Evolutionary conservation across 2,329 filamentous ascomycete genomes (phyloP).

Genomic region (Hawksworthiomyces lignivorus): DNA sequence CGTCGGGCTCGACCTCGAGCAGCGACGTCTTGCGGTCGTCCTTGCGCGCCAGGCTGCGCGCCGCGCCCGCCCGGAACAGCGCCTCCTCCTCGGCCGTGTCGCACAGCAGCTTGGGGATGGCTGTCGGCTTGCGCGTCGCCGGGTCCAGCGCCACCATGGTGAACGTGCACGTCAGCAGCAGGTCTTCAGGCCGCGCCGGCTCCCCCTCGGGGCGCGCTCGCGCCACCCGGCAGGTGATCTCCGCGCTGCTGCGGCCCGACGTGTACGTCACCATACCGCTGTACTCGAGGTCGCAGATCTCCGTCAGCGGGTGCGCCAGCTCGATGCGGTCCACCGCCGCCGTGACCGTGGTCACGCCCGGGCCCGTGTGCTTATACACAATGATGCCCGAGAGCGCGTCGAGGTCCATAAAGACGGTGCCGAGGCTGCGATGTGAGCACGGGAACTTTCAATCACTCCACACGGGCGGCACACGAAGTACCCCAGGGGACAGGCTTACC

Average conservation of each 20-base stretch:
- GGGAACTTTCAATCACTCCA: too few relatives aligned
- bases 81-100: constrained; percentile 58
- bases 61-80: constrained; percentile 39
- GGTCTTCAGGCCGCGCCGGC: constrained; percentile 34
- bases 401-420: constrained; percentile 71
- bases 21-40: constrained; percentile 34
- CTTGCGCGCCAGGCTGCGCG: constrained; percentile 46
- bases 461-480: too few relatives aligned
- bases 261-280: constrained; percentile 58
- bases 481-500: constrained; percentile 31
- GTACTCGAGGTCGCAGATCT: constrained; percentile 72
- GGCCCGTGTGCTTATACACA: constrained; percentile 59
- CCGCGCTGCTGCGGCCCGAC: constrained; percentile 64
- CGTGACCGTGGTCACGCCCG: constrained; percentile 44
- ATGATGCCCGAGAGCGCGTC: constrained; percentile 71
- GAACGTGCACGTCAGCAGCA: constrained; percentile 47
- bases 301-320: constrained; percentile 62
- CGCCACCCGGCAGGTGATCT: constrained; percentile 66
- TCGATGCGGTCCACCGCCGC: constrained; percentile 43
- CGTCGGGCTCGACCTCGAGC: constrained; percentile 60
- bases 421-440: constrained; percentile 39
- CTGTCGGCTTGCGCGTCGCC: constrained; percentile 56
- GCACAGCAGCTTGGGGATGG: constrained; percentile 44
- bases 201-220: constrained; percentile 56
- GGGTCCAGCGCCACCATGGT: constrained; percentile 72